Evolutionary conservation across 208 protist species (phyloP).

Genomic region (Trichomonas gallinae): DNA sequence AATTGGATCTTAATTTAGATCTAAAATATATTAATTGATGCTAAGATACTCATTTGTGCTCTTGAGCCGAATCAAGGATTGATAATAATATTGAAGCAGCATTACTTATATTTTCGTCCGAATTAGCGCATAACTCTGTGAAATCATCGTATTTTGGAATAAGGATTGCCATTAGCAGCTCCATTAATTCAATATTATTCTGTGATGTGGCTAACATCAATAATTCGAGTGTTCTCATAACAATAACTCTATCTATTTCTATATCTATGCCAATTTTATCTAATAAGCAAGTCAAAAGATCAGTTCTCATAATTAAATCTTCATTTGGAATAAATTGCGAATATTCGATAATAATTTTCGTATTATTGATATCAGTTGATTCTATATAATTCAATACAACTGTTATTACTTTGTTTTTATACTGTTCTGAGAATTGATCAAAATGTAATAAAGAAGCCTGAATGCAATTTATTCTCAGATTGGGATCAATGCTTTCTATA

Average conservation of each 20-base stretch:
- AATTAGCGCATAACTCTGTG: background rate
- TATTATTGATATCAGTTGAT: background rate
- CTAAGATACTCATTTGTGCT: background rate
- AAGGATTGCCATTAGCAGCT: background rate
- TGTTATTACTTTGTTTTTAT: background rate
- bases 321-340: background rate
- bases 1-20: too few relatives aligned
- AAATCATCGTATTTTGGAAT: background rate
- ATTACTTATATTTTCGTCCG: background rate
- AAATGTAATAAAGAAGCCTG: background rate
- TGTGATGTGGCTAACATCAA: background rate
- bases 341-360: background rate
- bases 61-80: background rate
- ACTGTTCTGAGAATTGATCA: background rate
- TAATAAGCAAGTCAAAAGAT: background rate
- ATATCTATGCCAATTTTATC: background rate
- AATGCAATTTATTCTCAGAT: background rate
- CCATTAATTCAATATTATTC: background rate
- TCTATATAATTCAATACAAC: background rate
- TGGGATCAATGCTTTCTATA: background rate
- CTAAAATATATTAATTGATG: too few relatives aligned
- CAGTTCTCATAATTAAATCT: background rate
- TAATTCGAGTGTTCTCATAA: background rate
- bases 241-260: background rate
- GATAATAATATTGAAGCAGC: background rate